Base-by-base conservation (phyloP, 495 filamentous ascomycete genomes). In the Penicillium mononematosum region DNA sequence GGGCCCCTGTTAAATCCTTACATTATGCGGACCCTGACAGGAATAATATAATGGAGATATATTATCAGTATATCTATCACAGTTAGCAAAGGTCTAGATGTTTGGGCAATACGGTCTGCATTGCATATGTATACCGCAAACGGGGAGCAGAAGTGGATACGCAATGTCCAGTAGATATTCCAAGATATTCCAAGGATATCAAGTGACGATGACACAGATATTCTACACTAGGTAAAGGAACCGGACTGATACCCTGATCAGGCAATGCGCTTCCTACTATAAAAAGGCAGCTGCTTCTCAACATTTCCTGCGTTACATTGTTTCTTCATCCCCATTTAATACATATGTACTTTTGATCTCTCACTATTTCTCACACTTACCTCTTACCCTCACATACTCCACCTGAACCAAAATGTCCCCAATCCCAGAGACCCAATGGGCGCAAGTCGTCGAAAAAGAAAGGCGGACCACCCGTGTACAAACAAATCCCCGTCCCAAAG, bases 361-460 rank as follows among this genome's bases (percentile, higher is more conserved):
- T 20, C 20, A 20, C 20, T 20, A 20, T 20, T 20, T 20, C 20
- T 1, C 20, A 20, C 20, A 20, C 20, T 20, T 20, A 20, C 20
- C 20, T 20, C 20, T 20, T 20, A 20, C 20, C 1, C 20, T 20
- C 31, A 12, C 31, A 12, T 31, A 31, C 29, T 10, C 31, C 11
- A 32, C 11, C 2, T 3, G 10, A 32, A 12, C 31, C 31, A 62
- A 44, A 43, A 73, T 73, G 68, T 60, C 71, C 19, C 16, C 10
- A 7, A 70, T 96, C 63, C 91, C 91, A 32, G 81, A 79, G 32
- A 85, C 82, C 67, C 92, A 96, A 78, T 90, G 85, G 90, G 92
- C 92, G 9, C 88, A 92, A 71, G 89, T 96, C 53, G 81, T 90
- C 60, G 88, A 95, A 69, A 69, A 81, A 88, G 74, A 81, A 79